phyloP scores from a whole-genome alignment of 495 filamentous ascomycete genomes.

The Penicillium fimorum region DNA sequence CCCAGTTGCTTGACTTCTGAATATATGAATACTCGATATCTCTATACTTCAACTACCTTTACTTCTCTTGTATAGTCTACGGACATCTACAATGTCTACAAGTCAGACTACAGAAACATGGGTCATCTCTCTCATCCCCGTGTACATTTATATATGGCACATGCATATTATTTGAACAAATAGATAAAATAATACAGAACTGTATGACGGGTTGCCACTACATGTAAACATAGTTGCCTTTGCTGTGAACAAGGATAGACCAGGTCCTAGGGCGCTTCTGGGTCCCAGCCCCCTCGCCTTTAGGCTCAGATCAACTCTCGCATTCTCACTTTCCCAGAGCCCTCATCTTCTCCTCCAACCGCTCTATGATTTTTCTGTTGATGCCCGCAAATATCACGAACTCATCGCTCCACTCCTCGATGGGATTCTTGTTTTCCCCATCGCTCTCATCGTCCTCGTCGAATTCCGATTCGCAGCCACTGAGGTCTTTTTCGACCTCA shows the following conservation, averaged over 20 bases:
- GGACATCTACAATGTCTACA: not conserved
- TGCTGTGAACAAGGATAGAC: not conserved
- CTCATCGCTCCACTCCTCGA: not conserved
- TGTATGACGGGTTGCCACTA: constrained; percentile 4
- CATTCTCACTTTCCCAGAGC: not conserved
- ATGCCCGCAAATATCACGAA: not conserved
- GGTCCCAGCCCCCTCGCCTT: constrained; percentile 1
- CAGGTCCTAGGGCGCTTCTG: not conserved
- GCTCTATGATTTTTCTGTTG: not conserved
- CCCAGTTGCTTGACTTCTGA: too few species aligned
- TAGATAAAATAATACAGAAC: not conserved
- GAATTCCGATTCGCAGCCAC: not conserved
- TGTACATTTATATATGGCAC: not conserved
- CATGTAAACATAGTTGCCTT: not conserved
- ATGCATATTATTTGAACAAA: not conserved
- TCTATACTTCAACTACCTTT: too few species aligned
- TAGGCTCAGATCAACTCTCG: constrained; percentile 1
- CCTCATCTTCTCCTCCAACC: not conserved
- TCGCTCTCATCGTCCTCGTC: not conserved
- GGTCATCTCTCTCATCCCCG: constrained; percentile 1
- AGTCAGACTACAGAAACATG: not conserved
- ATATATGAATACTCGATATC: too few species aligned
- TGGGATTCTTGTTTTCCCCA: not conserved
- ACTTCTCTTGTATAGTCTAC: not conserved
- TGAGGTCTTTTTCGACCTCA: not conserved